These are phyloP conservation scores for Sphagnum fallax DNA, from an alignment of 228 moss, liverwort and hornwort genomes.

Conservation along the genomic window DNA sequence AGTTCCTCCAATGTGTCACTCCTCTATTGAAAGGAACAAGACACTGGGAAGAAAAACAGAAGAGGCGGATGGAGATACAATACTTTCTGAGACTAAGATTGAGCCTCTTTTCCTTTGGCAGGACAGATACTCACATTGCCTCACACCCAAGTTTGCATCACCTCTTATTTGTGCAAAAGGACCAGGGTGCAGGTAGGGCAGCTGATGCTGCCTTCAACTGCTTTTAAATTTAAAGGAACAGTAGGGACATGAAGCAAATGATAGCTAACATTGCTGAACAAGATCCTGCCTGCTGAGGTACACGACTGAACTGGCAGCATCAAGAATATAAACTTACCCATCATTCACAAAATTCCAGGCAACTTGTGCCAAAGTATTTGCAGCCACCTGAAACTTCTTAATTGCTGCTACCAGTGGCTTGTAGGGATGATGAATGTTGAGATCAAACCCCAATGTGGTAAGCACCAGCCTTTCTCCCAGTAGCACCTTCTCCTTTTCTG, in stretches of 20 bases:
- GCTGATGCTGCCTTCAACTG: too few relatives aligned
- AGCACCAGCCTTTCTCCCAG: constrained; percentile 83
- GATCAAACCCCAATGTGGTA: constrained; percentile 83
- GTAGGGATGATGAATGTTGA: constrained; percentile 94
- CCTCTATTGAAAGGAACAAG: constrained; percentile 12
- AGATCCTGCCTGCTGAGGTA: background rate
- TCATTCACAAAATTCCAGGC: constrained; percentile 99
- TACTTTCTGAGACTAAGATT: constrained; percentile 16
- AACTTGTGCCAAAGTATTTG: constrained; percentile 90
- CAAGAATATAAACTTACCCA: constrained; percentile 30
- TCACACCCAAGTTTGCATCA: background rate
- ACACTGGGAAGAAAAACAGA: constrained; percentile 19
- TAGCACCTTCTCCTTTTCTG: constrained; percentile 81
- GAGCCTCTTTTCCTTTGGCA: too few relatives aligned
- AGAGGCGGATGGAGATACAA: background rate
- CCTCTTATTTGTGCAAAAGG: too few relatives aligned
- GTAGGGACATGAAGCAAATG: background rate
- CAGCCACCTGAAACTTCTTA: constrained; percentile 85
- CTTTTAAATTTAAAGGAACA: too few relatives aligned
- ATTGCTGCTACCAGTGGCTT: constrained; percentile 90
- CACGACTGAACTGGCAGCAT: too few relatives aligned
- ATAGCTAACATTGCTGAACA: background rate
- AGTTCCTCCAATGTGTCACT: constrained; percentile 26
- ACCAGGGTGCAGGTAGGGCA: too few relatives aligned
- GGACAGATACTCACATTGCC: background rate